These are phyloP conservation scores for Gnetum montanum DNA, from an alignment of 75 land plant species.

Conservation along the genomic window DNA sequence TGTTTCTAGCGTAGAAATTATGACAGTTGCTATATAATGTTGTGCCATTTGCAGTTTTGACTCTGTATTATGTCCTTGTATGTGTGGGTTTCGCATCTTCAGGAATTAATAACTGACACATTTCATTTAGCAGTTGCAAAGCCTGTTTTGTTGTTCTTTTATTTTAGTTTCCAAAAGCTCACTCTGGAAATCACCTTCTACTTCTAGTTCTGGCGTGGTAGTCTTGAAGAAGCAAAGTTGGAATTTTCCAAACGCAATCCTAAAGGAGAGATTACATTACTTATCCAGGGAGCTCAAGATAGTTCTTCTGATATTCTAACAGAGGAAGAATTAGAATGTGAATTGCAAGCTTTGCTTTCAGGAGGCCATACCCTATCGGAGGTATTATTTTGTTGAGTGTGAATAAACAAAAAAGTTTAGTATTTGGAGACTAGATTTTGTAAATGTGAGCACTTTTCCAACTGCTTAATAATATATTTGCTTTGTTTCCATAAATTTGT, in stretches of 20 bases:
- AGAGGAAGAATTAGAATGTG: conserved; percentile 45
- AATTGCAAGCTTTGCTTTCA: conserved; percentile 49
- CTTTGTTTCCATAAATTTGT: too few relatives aligned
- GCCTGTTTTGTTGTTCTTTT: too few relatives aligned
- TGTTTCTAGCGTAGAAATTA: neutral
- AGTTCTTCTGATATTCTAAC: conserved; percentile 28
- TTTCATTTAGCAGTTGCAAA: too few relatives aligned
- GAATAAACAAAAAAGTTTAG: too few relatives aligned
- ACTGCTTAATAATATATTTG: too few relatives aligned
- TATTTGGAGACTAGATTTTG: too few relatives aligned
- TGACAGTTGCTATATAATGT: neutral
- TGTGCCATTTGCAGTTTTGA: neutral
- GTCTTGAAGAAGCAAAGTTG: conserved; percentile 59
- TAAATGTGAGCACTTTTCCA: too few relatives aligned
- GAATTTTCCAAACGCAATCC: conserved; percentile 46
- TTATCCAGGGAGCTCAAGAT: conserved; percentile 58
- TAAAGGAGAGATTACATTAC: conserved; percentile 81
- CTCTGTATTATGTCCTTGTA: neutral
- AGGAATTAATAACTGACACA: too few relatives aligned
- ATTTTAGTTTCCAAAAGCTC: too few relatives aligned
- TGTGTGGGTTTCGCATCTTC: neutral
- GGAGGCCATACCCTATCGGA: conserved; percentile 69
- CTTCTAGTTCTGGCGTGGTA: conserved; percentile 90
- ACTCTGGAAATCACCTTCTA: too few relatives aligned
- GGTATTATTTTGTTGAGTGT: conserved; percentile 37